Base-by-base conservation (phyloP, 352 stramenopile species). In the Globisporangium abappressorium region DNA sequence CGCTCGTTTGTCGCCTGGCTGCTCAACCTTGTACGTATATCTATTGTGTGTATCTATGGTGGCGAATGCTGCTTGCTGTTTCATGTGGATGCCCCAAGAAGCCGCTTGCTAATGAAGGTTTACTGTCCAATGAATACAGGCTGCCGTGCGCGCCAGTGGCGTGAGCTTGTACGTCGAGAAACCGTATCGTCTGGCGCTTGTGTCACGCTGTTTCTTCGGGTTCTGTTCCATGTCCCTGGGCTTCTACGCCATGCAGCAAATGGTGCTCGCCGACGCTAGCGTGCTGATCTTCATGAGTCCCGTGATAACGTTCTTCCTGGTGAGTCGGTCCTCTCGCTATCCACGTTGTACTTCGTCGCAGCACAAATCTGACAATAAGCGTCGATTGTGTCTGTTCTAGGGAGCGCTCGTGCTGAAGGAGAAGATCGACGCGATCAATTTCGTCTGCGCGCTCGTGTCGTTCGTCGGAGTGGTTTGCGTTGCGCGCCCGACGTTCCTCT, bases 261-360 rank as follows among this genome's bases (percentile, higher is more conserved):
- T 91, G 68, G 74, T 82, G 41, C 68, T 90, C 14, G 81, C 81
- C 18, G 86, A 93, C 64, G 85, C 82, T 5, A 88, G 75, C 18
- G 77, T 82, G 30, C 79, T 93, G 38, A 77, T 88, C n/a, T 89
- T 86, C 41, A 80, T 76, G 38, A 91, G 80, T 38, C 85, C 85
- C 9, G 64, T 93, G 34, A 73, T 89, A 43, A 87, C 73, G 1
- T 90, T 86, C 62, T 75, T 81, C 34, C 67, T 91, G 73, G 83
- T 90, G 49, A 57, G 62, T 47, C 15, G 1, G 41, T 49, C 41
- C 41, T 11, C 41, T 49, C 5, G 15, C 12, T 14, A n/a, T 46
- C 38, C 38, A 46, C 38, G 38, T 46, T 14, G 38, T 47, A 20
- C 41, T 15, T 5, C 14, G 15, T 8, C 15, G 41, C 14, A 47